Percentiles rank a stretch among this genome's conserved stretches.
Evolutionary conservation across 2,329 filamentous ascomycete species (phyloP).

Genomic region (Hymenoscyphus infarciens): DNA sequence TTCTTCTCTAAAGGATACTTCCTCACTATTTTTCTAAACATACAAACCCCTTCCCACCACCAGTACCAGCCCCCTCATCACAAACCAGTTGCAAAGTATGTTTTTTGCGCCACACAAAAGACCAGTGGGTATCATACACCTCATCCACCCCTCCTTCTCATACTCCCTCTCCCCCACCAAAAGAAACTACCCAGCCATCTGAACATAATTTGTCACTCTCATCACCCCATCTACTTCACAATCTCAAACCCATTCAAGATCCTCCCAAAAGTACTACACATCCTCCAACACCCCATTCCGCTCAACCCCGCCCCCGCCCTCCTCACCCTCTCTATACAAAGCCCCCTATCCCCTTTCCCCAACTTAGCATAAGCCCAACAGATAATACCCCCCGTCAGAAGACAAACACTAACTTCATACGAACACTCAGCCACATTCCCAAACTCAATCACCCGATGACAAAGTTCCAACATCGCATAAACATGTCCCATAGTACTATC

Average conservation of each 20-base stretch:
- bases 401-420: constrained; percentile 28
- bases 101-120: too few species aligned
- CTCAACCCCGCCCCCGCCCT: constrained; percentile 26
- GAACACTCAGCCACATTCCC: constrained; percentile 20
- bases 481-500: constrained; percentile 30
- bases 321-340: constrained; percentile 19
- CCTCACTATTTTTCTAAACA: too few species aligned
- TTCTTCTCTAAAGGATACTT: too few species aligned
- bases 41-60: too few species aligned
- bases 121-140: too few species aligned
- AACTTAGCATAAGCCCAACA: constrained; percentile 33
- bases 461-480: constrained; percentile 24
- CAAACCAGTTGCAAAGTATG: too few species aligned
- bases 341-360: constrained; percentile 15
- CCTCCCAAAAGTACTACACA: constrained; percentile 30
- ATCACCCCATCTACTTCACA: not conserved
- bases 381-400: constrained; percentile 32
- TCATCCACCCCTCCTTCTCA: too few species aligned
- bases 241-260: constrained; percentile 30
- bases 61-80: too few species aligned
- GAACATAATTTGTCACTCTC: too few species aligned
- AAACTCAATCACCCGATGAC: constrained; percentile 20
- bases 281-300: constrained; percentile 31
- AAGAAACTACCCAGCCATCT: too few species aligned
- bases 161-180: too few species aligned